A percentile compares a stretch with the other conserved stretches of the same genome.
These are phyloP conservation scores for Suillus spraguei DNA, from an alignment of 768 basidiomycete species.

Conservation along the genomic window DNA sequence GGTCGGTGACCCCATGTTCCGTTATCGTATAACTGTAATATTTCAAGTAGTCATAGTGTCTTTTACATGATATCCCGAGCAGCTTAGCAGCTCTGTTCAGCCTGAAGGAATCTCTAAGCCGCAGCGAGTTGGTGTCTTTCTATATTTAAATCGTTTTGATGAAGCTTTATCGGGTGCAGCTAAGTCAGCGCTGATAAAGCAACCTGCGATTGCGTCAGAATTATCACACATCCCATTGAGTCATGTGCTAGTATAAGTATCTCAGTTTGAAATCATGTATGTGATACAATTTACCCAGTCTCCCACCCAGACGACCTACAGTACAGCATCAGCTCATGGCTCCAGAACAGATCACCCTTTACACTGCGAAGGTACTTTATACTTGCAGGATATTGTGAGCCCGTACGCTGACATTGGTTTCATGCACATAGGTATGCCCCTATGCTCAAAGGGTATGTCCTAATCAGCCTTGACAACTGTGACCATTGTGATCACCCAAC, in stretches of 20 bases:
- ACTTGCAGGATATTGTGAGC: background rate
- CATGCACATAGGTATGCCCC: conserved; percentile 49
- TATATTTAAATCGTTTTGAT: no score
- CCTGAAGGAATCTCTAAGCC: no score
- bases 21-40: no score
- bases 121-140: no score
- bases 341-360: conserved; percentile 42
- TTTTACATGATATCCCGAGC: no score
- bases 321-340: background rate
- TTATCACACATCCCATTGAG: background rate
- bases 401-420: conserved; percentile 7
- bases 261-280: no score
- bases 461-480: background rate
- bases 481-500: background rate
- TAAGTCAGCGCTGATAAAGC: conserved; percentile 3
- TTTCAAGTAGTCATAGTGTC: no score
- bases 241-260: conserved; percentile 2
- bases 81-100: no score
- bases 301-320: background rate
- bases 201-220: background rate
- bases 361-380: conserved; percentile 47
- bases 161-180: no score
- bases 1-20: no score
- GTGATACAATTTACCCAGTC: background rate
- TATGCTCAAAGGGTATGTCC: conserved; percentile 55